Percentiles rank a stretch among this genome's conserved stretches.
Evolutionary conservation across 805 yeast species (phyloP).

Genomic region (Myxozyma sirexii): DNA sequence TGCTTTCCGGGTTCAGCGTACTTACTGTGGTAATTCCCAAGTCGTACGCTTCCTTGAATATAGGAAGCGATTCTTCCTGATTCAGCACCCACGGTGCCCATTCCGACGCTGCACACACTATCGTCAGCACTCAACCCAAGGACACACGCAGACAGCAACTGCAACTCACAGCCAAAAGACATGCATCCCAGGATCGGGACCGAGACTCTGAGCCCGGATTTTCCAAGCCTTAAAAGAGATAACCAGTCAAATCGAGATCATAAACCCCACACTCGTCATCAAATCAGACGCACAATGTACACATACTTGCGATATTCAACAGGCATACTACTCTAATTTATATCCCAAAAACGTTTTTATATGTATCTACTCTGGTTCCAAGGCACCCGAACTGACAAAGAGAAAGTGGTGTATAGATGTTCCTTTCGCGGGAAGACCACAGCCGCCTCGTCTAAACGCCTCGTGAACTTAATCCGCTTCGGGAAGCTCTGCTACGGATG

Average conservation of each 20-base stretch:
- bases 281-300: neutral
- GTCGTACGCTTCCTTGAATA: constrained; percentile 37
- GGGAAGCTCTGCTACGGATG: neutral
- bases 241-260: neutral
- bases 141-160: neutral
- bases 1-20: too few species aligned
- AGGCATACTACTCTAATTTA: constrained; percentile 3
- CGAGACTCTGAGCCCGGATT: constrained; percentile 30
- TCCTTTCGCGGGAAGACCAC: too few species aligned
- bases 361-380: too few species aligned
- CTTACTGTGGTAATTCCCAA: constrained; percentile 46
- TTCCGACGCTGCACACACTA: constrained; percentile 18
- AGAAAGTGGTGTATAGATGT: too few species aligned
- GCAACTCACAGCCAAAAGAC: constrained; percentile 31
- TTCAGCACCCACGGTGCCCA: constrained; percentile 32
- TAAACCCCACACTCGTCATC: neutral
- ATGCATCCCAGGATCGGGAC: constrained; percentile 33
- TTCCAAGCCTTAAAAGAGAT: constrained; percentile 19
- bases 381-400: too few species aligned
- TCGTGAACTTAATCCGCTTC: neutral
- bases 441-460: neutral
- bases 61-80: constrained; percentile 23
- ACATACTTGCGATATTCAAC: constrained; percentile 27
- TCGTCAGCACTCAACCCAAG: neutral
- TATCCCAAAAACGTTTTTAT: neutral